Evolutionary conservation across 805 yeast species (phyloP).

Genomic region (Nakazawaea pomicola): DNA sequence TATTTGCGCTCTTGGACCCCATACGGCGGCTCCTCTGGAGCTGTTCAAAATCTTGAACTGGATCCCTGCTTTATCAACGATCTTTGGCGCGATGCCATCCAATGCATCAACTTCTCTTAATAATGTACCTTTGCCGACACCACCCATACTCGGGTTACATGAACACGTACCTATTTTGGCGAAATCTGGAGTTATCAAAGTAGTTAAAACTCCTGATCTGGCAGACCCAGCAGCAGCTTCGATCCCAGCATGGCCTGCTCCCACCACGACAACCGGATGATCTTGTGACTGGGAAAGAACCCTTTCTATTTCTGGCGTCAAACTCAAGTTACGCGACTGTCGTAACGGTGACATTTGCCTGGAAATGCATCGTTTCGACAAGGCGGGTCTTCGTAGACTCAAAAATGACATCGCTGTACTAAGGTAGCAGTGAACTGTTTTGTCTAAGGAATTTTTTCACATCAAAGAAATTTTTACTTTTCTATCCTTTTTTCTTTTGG

Average conservation of each 20-base stretch:
- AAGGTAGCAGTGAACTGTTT: too few relatives aligned
- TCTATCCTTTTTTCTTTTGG: too few relatives aligned
- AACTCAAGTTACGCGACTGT: conserved; percentile 18
- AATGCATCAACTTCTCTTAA: conserved; percentile 92
- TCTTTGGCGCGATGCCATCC: conserved; percentile 83
- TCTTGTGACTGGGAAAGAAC: conserved; percentile 26
- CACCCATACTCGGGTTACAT: conserved; percentile 97
- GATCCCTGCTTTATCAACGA: conserved; percentile 92
- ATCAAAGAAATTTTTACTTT: too few relatives aligned
- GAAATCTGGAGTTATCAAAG: conserved; percentile 71
- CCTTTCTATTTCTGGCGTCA: conserved; percentile 32
- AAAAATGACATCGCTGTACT: background rate
- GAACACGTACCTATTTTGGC: conserved; percentile 88
- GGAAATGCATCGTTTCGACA: too few relatives aligned
- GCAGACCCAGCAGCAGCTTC: conserved; percentile 96
- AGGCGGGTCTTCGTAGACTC: too few relatives aligned
- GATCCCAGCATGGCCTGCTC: conserved; percentile 99
- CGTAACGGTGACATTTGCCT: too few relatives aligned
- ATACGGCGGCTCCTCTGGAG: conserved; percentile 92
- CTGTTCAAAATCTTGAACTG: conserved; percentile 83
- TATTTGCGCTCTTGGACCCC: conserved; percentile 98
- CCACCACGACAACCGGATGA: conserved; percentile 79
- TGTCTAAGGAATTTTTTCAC: too few relatives aligned
- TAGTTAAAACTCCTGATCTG: conserved; percentile 66
- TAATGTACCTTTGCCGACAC: conserved; percentile 95